Evolutionary conservation across 2,329 filamentous ascomycete species (phyloP).

Genomic region (Rhynchosporium secalis): DNA sequence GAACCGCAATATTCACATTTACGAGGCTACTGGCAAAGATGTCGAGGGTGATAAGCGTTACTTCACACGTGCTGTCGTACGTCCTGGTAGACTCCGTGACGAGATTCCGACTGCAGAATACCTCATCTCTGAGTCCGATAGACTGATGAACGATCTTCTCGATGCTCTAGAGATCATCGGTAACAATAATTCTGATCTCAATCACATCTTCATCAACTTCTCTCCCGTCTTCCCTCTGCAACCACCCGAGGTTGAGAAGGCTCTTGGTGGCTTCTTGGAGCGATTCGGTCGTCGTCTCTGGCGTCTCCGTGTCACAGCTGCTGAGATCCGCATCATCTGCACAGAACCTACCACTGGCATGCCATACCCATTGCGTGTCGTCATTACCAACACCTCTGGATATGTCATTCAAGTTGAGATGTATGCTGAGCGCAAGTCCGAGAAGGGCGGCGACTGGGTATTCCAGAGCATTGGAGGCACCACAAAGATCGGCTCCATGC

Average conservation of each 20-base stretch:
- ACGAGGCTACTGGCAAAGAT: slow-evolving; percentile 92
- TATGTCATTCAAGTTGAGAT: slow-evolving; percentile 98
- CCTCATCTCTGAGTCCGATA: slow-evolving; percentile 93
- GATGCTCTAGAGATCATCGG: slow-evolving; percentile 98
- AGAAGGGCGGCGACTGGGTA: slow-evolving; percentile 91
- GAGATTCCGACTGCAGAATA: slow-evolving; percentile 99
- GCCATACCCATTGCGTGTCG: slow-evolving; percentile 88
- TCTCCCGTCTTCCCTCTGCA: slow-evolving; percentile 92
- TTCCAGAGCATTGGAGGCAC: slow-evolving; percentile 98
- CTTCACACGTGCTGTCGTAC: slow-evolving; percentile 94
- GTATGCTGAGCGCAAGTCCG: slow-evolving; percentile 96
- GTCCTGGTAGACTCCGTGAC: slow-evolving; percentile 89
- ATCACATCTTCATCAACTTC: slow-evolving; percentile 99
- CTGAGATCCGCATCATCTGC: slow-evolving; percentile 98
- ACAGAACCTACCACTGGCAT: slow-evolving; percentile 82
- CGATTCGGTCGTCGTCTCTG: slow-evolving; percentile 93
- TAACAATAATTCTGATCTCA: slow-evolving; percentile 98
- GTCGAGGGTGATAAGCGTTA: slow-evolving; percentile 97
- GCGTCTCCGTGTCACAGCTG: slow-evolving; percentile 93
- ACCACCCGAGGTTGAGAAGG: slow-evolving; percentile 87
- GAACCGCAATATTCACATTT: slow-evolving; percentile 99
- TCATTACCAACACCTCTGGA: slow-evolving; percentile 97
- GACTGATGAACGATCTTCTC: slow-evolving; percentile 95
- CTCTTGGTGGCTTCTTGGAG: slow-evolving; percentile 91
- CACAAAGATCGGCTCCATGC: slow-evolving; percentile 93